A percentile compares a stretch with the other conserved stretches of the same genome.
phyloP scores from a whole-genome alignment of 192 early-diverging fungal species.

The Umbelopsis isabellina region DNA sequence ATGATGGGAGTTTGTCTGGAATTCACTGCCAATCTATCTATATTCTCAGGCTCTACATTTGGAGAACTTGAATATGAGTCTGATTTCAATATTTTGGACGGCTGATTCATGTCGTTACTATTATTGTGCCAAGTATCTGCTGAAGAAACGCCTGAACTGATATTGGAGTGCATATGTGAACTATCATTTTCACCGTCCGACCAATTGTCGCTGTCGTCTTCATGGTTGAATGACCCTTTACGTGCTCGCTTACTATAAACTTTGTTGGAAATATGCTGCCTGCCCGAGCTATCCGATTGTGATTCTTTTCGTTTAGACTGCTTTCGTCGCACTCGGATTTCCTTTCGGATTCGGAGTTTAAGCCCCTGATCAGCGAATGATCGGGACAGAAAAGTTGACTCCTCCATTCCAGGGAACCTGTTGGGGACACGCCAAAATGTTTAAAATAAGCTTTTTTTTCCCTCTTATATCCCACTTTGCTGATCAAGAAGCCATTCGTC shows the following conservation, averaged over 20 bases:
- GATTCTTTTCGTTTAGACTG: slow-evolving; percentile 25
- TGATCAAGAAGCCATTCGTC: no score
- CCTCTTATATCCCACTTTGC: no score
- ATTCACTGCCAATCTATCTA: slow-evolving; percentile 4
- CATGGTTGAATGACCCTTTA: neutral
- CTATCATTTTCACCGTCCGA: neutral
- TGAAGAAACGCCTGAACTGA: neutral
- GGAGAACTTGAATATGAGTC: neutral
- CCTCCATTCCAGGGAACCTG: slow-evolving; percentile 96
- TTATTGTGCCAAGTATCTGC: neutral
- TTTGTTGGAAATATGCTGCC: neutral
- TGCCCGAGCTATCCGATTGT: neutral
- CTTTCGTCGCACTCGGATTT: slow-evolving; percentile 53
- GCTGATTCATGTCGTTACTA: neutral
- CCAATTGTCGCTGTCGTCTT: neutral
- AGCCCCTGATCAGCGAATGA: slow-evolving; percentile 96
- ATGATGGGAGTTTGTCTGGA: neutral
- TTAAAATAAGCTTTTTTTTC: no score
- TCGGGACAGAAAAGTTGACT: slow-evolving; percentile 86
- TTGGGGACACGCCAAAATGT: neutral
- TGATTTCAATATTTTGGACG: neutral
- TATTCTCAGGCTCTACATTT: neutral
- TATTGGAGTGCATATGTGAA: neutral
- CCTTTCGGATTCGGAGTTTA: slow-evolving; percentile 93
- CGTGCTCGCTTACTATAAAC: slow-evolving; percentile 2